Percentiles rank a stretch among this genome's conserved stretches.
Conservation (phyloP, 2,329 filamentous ascomycete species). For the Claviceps quebecensis region DNA sequence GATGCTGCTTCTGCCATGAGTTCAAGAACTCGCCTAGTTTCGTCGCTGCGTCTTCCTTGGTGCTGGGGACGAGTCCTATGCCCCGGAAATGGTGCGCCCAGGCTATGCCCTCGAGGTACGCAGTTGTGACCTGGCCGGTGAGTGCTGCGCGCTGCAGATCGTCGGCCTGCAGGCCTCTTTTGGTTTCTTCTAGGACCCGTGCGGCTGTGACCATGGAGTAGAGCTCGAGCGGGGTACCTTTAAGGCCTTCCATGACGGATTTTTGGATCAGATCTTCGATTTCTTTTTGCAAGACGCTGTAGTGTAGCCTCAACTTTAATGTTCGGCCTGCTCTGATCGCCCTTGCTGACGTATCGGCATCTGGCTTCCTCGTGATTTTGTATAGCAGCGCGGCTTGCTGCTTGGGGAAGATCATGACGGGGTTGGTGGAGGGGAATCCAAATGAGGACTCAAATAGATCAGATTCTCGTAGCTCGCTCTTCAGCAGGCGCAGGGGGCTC, state of each 20-base stretch:
- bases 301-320: conserved; percentile 58
- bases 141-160: conserved; percentile 44
- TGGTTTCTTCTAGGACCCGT: conserved; percentile 29
- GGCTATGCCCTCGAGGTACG: conserved; percentile 28
- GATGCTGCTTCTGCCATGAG: conserved; percentile 18
- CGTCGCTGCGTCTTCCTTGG: conserved; percentile 17
- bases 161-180: conserved; percentile 28
- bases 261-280: conserved; percentile 38
- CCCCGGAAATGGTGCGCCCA: conserved; percentile 38
- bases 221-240: conserved; percentile 25
- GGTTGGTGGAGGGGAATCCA: conserved; percentile 35
- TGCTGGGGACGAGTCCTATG: conserved; percentile 27
- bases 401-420: conserved; percentile 58
- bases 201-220: conserved; percentile 34
- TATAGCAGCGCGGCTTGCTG: conserved; percentile 74
- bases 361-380: conserved; percentile 50
- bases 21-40: conserved; percentile 17
- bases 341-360: conserved; percentile 18
- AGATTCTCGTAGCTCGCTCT: conserved; percentile 56
- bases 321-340: conserved; percentile 19
- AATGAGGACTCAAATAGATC: conserved; percentile 53
- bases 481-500: conserved; percentile 60
- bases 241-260: conserved; percentile 27
- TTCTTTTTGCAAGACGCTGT: conserved; percentile 64
- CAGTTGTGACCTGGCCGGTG: conserved; percentile 35